phyloP scores from a whole-genome alignment of 257 asterid genomes.

The Hygrophila difformis region DNA sequence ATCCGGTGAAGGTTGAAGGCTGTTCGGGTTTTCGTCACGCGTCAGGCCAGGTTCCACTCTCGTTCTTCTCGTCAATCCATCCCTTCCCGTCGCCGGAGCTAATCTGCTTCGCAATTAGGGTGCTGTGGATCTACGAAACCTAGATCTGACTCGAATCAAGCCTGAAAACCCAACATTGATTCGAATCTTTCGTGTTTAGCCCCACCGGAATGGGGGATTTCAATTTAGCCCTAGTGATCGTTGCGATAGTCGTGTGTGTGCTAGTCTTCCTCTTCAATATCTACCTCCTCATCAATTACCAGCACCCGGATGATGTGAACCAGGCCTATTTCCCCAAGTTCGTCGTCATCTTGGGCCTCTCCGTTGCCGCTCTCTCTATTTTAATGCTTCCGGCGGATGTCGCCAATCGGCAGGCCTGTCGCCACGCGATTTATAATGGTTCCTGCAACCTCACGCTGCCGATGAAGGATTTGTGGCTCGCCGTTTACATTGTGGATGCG shows the following conservation, averaged over 20 bases:
- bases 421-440: slow-evolving; percentile 87
- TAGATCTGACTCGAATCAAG: slow-evolving; percentile 11
- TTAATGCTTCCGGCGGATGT: slow-evolving; percentile 97
- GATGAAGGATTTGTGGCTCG: slow-evolving; percentile 95
- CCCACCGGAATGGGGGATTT: slow-evolving; percentile 85
- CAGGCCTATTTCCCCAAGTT: slow-evolving; percentile 97
- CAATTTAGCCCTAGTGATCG: slow-evolving; percentile 86
- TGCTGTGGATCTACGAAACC: slow-evolving; percentile 17
- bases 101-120: no score
- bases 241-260: slow-evolving; percentile 78
- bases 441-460: slow-evolving; percentile 93
- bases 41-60: no score
- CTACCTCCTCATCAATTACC: slow-evolving; percentile 83
- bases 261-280: slow-evolving; percentile 76
- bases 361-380: slow-evolving; percentile 92
- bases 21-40: no score
- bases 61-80: no score
- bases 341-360: slow-evolving; percentile 90
- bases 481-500: slow-evolving; percentile 75
- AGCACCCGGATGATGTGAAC: slow-evolving; percentile 94
- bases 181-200: slow-evolving; percentile 21
- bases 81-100: no score
- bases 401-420: slow-evolving; percentile 94
- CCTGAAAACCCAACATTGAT: slow-evolving; percentile 16
- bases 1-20: slow-evolving; percentile 20